Conservation (phyloP, 352 stramenopile genomes). For the Phytophthora sojae region DNA sequence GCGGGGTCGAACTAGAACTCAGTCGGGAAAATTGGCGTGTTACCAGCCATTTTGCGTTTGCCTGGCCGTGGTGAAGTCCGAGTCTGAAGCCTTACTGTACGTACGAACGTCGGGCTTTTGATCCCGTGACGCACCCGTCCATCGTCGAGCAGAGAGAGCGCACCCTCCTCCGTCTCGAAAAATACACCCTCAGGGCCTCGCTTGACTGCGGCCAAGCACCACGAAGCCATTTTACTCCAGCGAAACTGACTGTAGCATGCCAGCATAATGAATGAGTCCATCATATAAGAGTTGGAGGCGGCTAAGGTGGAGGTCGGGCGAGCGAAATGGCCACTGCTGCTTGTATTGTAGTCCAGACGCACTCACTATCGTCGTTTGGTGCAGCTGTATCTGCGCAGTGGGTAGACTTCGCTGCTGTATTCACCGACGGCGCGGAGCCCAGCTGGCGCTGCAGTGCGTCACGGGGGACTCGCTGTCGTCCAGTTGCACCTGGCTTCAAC, state of each 20-base stretch:
- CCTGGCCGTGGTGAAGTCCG: too few species aligned
- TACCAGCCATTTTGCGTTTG: background rate
- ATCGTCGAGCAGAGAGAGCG: background rate
- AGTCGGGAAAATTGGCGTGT: constrained; percentile 1
- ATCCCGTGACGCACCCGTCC: too few species aligned
- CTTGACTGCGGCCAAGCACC: constrained; percentile 9
- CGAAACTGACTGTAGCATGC: constrained; percentile 11
- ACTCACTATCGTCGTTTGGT: too few species aligned
- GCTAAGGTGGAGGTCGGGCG: background rate
- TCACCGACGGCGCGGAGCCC: too few species aligned
- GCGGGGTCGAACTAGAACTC: background rate
- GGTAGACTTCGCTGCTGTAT: too few species aligned
- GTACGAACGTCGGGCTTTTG: too few species aligned
- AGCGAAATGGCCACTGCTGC: constrained; percentile 13
- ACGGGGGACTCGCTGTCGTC: background rate
- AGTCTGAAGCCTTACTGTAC: too few species aligned
- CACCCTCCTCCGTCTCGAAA: constrained; percentile 7
- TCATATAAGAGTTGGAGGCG: constrained; percentile 5
- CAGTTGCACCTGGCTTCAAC: constrained; percentile 30
- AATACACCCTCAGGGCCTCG: constrained; percentile 12
- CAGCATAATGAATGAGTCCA: background rate
- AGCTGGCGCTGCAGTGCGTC: too few species aligned
- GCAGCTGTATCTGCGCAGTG: background rate
- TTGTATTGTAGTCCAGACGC: too few species aligned
- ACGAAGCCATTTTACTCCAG: constrained; percentile 7